Percentiles rank a stretch among this genome's conserved stretches.
phyloP scores from a whole-genome alignment of 2,329 filamentous ascomycete genomes.

The Cordyceps militaris region DNA sequence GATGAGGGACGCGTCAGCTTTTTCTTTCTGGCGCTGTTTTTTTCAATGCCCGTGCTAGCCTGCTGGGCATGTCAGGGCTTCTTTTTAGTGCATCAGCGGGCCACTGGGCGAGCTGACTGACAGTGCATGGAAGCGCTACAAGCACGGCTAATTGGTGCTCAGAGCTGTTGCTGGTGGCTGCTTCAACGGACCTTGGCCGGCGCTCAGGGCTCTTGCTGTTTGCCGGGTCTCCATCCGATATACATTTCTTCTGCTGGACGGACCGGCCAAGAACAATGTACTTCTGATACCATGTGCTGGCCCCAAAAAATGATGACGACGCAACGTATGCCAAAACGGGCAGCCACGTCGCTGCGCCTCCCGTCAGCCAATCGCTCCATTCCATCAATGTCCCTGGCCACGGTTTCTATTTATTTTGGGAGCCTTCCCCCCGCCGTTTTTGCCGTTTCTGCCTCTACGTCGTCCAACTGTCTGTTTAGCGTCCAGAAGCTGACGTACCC shows the following conservation, averaged over 20 bases:
- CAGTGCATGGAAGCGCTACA: neutral
- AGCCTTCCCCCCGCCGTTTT: neutral
- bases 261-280: too few relatives aligned
- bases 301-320: neutral
- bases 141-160: neutral
- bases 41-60: too few relatives aligned
- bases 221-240: neutral
- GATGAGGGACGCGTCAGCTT: slow-evolving; percentile 26
- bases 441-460: neutral
- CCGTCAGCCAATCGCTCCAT: neutral
- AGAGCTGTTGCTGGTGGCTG: neutral
- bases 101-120: neutral
- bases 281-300: neutral
- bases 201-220: neutral
- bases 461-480: neutral
- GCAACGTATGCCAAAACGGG: slow-evolving; percentile 4
- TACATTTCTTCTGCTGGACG: too few relatives aligned
- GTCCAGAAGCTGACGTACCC: slow-evolving; percentile 1
- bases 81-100: neutral
- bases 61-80: neutral
- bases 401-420: neutral
- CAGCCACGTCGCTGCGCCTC: slow-evolving; percentile 8
- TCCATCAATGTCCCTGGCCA: neutral
- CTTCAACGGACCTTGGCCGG: neutral
- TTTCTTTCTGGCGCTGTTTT: neutral